Evolutionary conservation across 805 yeast species (phyloP), one percentile per base, ranked within the genome.

Genomic region (Tetrapisispora phaffii): DNA sequence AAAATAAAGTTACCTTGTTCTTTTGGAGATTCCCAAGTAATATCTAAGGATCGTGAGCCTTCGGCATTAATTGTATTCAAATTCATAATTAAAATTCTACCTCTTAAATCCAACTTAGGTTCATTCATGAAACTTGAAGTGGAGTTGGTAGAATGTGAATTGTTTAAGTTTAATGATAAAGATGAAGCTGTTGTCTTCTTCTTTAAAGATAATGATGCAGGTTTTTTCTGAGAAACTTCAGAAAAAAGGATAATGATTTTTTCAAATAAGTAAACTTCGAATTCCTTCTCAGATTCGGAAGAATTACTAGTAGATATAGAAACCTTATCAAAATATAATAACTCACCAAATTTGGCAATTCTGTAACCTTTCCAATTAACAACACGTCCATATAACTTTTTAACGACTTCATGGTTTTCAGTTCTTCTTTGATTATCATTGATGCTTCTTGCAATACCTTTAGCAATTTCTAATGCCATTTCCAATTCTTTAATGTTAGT

Each of bases 341-440:
- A 73, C 47, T 86, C 95, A 22, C 99, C 99, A 61, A 87, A 85
- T 51, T 80, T 82, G 45, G 72, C 72, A 37, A 83, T 69, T 47
- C 80, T 79, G 60, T 86, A 87, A 20, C 96, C 97, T 54, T 87
- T 79, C 98, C 98, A 93, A 65, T 89, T 95, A 20, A 73, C 70
- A 10, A 90, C 94, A 47, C 89, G 76, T 19, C 79, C 85, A 44
- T 75, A 72, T 37, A 93, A 72, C 44, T 81, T 82, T 52, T 76
- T 77, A 35, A 85, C 71, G 32, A 77, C 74, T 47, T 80, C 83
- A 44, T 79, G 75, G 63, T 93, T 93, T 62, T 93, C 98, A 1
- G 93, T 81, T 51, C 85, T 73, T 65, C 99, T 76, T 67, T 89
- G 96, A 17, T 95, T 86, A 62, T 93, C 98, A 66, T 93, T 93